phyloP scores from a whole-genome alignment of 2,329 filamentous ascomycete genomes.

The Fusarium sp. region DNA sequence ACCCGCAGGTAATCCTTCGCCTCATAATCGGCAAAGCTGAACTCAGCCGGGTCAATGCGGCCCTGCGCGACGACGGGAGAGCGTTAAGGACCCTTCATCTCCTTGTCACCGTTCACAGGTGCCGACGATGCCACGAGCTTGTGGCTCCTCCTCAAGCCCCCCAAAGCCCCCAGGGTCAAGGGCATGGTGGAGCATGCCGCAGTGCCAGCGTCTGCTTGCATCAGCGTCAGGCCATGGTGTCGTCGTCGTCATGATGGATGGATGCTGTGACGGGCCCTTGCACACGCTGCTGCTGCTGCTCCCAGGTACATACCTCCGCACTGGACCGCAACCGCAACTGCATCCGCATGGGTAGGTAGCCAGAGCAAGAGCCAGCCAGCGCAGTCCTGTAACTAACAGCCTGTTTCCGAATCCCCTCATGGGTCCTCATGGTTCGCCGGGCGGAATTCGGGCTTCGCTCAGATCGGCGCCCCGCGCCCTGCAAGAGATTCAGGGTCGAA shows the following conservation, averaged over 20 bases:
- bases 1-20: slow-evolving; percentile 28
- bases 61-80: slow-evolving; percentile 22
- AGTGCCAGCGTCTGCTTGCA: slow-evolving; percentile 37
- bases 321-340: not conserved
- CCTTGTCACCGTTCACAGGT: slow-evolving; percentile 29
- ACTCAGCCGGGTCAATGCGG: slow-evolving; percentile 30
- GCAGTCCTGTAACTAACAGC: slow-evolving; percentile 10
- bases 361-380: not conserved
- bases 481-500: slow-evolving; percentile 11
- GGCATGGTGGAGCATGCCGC: slow-evolving; percentile 35
- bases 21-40: slow-evolving; percentile 39
- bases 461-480: slow-evolving; percentile 13
- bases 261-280: slow-evolving; percentile 15
- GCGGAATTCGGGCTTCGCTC: slow-evolving; percentile 23
- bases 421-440: slow-evolving; percentile 15
- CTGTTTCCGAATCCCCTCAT: slow-evolving; percentile 6
- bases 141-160: not conserved
- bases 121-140: slow-evolving; percentile 37
- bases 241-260: slow-evolving; percentile 19
- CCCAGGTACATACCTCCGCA: not conserved
- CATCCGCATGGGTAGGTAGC: not conserved
- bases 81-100: slow-evolving; percentile 26
- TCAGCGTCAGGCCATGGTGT: slow-evolving; percentile 41
- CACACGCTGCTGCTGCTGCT: not conserved
- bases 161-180: slow-evolving; percentile 19